phyloP scores from a whole-genome alignment of 352 stramenopile species.

The Blastocystis sp. region DNA sequence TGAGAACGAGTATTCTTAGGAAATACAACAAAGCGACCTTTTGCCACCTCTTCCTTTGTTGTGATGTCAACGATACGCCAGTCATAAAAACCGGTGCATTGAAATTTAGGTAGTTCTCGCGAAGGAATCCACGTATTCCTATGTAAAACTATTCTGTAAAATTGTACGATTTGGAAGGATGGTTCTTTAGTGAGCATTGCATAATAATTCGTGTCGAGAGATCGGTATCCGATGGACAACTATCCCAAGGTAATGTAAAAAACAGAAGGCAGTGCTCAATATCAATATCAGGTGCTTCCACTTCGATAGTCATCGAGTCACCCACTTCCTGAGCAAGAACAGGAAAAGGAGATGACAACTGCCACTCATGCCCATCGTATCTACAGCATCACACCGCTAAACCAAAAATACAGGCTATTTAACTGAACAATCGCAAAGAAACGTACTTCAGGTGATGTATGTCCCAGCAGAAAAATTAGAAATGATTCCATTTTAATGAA shows the following conservation, averaged over 20 bases:
- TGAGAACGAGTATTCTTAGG: neutral
- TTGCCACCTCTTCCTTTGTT: neutral
- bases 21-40: slow-evolving; percentile 34
- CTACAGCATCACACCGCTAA: neutral
- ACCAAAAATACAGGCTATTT: neutral
- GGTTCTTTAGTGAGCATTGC: neutral
- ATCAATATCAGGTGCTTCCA: neutral
- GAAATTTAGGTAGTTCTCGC: neutral
- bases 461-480: slow-evolving; percentile 21
- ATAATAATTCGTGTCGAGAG: neutral
- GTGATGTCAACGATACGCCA: neutral
- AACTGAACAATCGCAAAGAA: slow-evolving; percentile 14
- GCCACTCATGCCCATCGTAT: slow-evolving; percentile 57
- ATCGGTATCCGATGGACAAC: neutral
- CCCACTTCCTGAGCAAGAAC: neutral
- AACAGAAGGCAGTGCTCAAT: neutral
- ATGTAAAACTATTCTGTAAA: neutral
- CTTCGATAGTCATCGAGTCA: neutral
- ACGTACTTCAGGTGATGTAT: neutral
- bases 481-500: neutral
- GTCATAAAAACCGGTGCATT: slow-evolving; percentile 11
- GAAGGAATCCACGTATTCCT: neutral
- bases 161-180: neutral
- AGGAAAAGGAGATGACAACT: slow-evolving; percentile 38
- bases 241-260: neutral